These are phyloP conservation scores for Brassica cretica DNA, from an alignment of 345 rosid species.

Conservation along the genomic window DNA sequence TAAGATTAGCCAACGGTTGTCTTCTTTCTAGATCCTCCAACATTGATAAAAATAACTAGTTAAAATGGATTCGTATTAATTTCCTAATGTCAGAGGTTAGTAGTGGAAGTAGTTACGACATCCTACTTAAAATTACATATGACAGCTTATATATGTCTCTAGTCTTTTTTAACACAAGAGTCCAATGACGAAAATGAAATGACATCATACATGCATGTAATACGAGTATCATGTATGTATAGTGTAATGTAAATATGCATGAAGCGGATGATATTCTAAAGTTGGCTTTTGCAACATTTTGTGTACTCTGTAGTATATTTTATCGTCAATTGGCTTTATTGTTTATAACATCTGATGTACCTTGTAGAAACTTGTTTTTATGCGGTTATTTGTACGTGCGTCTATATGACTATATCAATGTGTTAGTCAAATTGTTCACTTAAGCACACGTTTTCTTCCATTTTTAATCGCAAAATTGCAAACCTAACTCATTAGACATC, in stretches of 20 bases:
- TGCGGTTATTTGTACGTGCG: constrained; percentile 9
- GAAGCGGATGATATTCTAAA: neutral
- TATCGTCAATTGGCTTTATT: constrained; percentile 14
- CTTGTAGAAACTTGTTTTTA: constrained; percentile 23
- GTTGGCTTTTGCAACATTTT: neutral
- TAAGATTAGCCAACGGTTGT: constrained; percentile 10
- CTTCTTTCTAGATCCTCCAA: constrained; percentile 24
- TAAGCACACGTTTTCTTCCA: constrained; percentile 1
- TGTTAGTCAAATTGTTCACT: constrained; percentile 8
- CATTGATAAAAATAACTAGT: neutral
- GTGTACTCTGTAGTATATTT: neutral
- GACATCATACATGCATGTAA: neutral
- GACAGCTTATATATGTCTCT: constrained; percentile 28
- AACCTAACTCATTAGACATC: neutral
- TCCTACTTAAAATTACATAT: constrained; percentile 9
- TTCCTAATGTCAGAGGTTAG: constrained; percentile 25
- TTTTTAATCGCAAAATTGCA: neutral
- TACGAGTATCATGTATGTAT: neutral
- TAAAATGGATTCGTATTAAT: neutral
- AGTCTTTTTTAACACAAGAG: constrained; percentile 28
- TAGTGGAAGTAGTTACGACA: constrained; percentile 30
- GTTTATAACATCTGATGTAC: neutral
- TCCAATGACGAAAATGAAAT: constrained; percentile 6
- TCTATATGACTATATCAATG: neutral
- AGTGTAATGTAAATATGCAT: neutral